Conservation (phyloP, 495 filamentous ascomycete species). For the Tuber indicum region DNA sequence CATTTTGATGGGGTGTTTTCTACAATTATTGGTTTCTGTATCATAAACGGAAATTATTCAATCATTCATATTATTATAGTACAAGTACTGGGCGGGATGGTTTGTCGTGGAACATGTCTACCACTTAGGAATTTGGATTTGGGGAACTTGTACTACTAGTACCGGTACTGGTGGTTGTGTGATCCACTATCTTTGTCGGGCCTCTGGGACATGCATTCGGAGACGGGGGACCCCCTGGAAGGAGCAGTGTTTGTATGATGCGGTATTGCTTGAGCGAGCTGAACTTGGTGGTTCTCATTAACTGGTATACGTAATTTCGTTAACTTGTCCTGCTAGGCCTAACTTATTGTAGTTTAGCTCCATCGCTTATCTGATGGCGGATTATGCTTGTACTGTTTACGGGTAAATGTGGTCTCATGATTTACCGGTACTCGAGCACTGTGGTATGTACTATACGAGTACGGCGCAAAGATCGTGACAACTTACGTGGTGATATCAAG, state of each 20-base stretch:
- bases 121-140: neutral
- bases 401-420: neutral
- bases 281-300: neutral
- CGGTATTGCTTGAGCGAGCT: neutral
- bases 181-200: neutral
- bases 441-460: neutral
- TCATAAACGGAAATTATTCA: constrained; percentile 3
- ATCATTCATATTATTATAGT: neutral
- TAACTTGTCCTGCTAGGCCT: neutral
- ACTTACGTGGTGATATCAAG: neutral
- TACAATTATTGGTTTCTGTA: neutral
- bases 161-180: too few relatives aligned
- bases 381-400: neutral
- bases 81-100: neutral
- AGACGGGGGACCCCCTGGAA: neutral
- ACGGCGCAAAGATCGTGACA: neutral
- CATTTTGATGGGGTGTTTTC: neutral
- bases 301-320: neutral
- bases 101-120: neutral
- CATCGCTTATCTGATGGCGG: neutral
- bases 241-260: neutral
- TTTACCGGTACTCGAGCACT: too few relatives aligned
- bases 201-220: neutral
- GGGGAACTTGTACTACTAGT: too few relatives aligned
- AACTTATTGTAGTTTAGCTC: neutral